phyloP scores from a whole-genome alignment of 2,329 filamentous ascomycete species.

The Parastagonospora avenae region DNA sequence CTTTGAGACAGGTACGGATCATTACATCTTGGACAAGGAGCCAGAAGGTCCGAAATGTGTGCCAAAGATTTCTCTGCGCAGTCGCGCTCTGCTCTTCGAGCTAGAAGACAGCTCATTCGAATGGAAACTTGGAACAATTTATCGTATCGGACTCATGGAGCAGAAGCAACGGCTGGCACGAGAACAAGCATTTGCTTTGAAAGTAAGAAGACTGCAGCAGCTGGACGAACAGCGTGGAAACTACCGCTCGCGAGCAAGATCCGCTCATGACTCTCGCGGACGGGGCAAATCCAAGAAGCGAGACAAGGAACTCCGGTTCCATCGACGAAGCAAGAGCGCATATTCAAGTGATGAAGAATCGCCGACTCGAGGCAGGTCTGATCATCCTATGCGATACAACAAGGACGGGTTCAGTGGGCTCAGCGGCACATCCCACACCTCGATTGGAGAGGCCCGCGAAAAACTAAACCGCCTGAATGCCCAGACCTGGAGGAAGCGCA shows the following conservation, averaged over 20 bases:
- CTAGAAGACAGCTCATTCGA: constrained; percentile 96
- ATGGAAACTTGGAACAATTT: constrained; percentile 95
- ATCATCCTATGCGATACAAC: constrained; percentile 71
- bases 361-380: constrained; percentile 32
- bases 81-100: constrained; percentile 84
- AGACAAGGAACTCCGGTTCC: constrained; percentile 39
- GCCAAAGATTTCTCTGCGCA: constrained; percentile 82
- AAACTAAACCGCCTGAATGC: constrained; percentile 81
- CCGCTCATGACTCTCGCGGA: constrained; percentile 52
- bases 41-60: constrained; percentile 86
- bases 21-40: constrained; percentile 84
- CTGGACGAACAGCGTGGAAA: constrained; percentile 55
- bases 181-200: constrained; percentile 86
- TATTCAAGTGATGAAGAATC: constrained; percentile 33
- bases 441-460: constrained; percentile 75
- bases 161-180: constrained; percentile 88
- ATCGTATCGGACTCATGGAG: constrained; percentile 84
- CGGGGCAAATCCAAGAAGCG: constrained; percentile 43
- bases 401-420: constrained; percentile 76
- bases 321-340: constrained; percentile 49
- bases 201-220: constrained; percentile 83
- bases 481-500: constrained; percentile 89
- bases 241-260: constrained; percentile 59
- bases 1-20: constrained; percentile 84
- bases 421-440: constrained; percentile 72